Conservation (phyloP, 176 grass and related monocot species). For the Avena insularis region DNA sequence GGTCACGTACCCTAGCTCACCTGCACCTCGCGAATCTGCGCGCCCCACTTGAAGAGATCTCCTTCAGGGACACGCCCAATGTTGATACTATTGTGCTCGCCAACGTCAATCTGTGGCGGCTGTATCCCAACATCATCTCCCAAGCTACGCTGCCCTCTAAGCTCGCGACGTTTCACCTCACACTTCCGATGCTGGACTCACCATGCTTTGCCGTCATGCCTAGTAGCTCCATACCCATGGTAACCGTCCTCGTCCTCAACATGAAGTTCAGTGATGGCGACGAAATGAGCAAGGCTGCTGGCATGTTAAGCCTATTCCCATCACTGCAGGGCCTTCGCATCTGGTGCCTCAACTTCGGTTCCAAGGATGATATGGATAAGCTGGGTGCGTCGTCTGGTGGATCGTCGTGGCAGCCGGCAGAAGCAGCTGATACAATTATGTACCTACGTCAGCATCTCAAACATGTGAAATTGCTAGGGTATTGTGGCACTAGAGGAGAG, state of each 20-base stretch:
- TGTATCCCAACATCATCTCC: neutral
- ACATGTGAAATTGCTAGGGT: neutral
- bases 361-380: neutral
- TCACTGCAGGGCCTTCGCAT: neutral
- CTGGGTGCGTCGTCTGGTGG: neutral
- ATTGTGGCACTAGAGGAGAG: neutral
- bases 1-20: neutral
- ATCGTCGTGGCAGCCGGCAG: neutral
- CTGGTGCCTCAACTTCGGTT: constrained; percentile 2
- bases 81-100: neutral
- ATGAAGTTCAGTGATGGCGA: neutral
- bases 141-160: neutral
- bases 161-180: neutral
- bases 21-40: neutral
- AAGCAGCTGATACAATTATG: neutral
- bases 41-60: neutral
- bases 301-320: neutral
- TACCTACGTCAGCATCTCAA: neutral
- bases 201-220: neutral
- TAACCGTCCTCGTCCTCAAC: neutral
- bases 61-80: neutral
- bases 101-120: neutral
- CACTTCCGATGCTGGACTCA: neutral
- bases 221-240: neutral
- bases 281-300: neutral